These are phyloP conservation scores for Yamadazyma conglobata DNA, from an alignment of 1,139 yeast genomes.

Conservation along the genomic window DNA sequence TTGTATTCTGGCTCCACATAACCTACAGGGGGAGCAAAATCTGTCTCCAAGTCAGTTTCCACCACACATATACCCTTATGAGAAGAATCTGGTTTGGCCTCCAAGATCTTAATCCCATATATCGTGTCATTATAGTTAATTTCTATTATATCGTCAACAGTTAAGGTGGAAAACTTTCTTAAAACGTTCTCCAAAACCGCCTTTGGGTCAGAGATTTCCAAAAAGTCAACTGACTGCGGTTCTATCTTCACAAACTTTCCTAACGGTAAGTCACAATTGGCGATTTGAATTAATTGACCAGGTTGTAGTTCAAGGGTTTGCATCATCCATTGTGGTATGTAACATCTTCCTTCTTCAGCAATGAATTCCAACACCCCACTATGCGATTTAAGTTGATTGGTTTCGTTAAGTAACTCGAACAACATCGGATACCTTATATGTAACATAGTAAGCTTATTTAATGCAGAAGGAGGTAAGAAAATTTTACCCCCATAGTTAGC, in stretches of 20 bases:
- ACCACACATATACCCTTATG: conserved; percentile 81
- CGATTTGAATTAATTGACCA: conserved; percentile 74
- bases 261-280: conserved; percentile 74
- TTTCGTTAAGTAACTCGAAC: conserved; percentile 74
- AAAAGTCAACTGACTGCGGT: conserved; percentile 90
- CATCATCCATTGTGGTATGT: conserved; percentile 98
- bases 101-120: conserved; percentile 80
- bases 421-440: conserved; percentile 96
- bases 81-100: conserved; percentile 73
- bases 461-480: conserved; percentile 88
- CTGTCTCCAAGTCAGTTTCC: conserved; percentile 95
- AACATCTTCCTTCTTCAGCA: conserved; percentile 96
- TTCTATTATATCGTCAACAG: conserved; percentile 82
- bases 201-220: conserved; percentile 92
- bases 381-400: conserved; percentile 58
- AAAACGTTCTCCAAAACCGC: conserved; percentile 93
- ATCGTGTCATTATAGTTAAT: conserved; percentile 77
- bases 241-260: conserved; percentile 91
- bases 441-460: conserved; percentile 77
- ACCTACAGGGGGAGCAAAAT: conserved; percentile 98
- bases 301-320: conserved; percentile 66
- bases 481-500: conserved; percentile 97
- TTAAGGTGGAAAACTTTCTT: conserved; percentile 83
- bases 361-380: conserved; percentile 95
- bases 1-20: conserved; percentile 83